Conservation (phyloP, 1,139 yeast genomes). For the Geotrichum europaeum region DNA sequence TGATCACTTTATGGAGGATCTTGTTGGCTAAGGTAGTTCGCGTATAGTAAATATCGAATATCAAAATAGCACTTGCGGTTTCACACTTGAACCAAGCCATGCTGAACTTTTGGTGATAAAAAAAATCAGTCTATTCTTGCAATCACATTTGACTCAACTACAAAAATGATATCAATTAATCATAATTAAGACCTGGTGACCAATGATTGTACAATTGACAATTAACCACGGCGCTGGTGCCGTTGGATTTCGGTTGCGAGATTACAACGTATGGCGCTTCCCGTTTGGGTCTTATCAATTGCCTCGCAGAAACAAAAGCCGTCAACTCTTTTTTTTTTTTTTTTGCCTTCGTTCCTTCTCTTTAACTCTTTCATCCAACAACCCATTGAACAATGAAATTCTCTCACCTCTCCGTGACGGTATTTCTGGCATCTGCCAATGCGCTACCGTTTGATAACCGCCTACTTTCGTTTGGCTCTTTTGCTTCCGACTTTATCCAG, state of each 20-base stretch:
- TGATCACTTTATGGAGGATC: too few species aligned
- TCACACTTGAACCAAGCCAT: not conserved
- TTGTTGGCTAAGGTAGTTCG: too few species aligned
- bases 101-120: not conserved
- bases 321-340: not conserved
- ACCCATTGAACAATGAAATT: not conserved
- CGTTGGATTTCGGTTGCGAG: not conserved
- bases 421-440: not conserved
- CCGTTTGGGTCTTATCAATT: not conserved
- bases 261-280: not conserved
- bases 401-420: conserved; percentile 1
- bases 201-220: not conserved
- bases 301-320: not conserved
- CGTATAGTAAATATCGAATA: too few species aligned
- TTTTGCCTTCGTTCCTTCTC: not conserved
- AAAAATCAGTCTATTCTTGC: not conserved
- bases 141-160: too few species aligned
- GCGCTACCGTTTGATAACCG: conserved; percentile 1
- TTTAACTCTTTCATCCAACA: not conserved
- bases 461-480: not conserved
- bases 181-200: not conserved
- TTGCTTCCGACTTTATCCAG: conserved; percentile 4
- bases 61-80: too few species aligned
- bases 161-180: too few species aligned
- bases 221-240: not conserved